Evolutionary conservation across 2,329 filamentous ascomycete genomes (phyloP).

Genomic region (Penicillium polonicum): DNA sequence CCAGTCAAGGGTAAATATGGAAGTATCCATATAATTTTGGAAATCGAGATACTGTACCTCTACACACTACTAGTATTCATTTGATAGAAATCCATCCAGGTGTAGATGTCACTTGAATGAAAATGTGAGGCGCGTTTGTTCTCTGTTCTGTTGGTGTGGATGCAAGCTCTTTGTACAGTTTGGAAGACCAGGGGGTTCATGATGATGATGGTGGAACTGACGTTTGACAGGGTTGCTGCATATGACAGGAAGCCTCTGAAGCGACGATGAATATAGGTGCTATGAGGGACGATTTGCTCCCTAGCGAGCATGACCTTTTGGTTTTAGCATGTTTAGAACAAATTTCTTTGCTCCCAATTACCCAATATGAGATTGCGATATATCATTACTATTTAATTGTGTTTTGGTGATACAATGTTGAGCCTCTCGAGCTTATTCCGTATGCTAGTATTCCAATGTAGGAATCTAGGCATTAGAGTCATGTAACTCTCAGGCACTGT

Average conservation of each 20-base stretch:
- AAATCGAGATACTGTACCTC: no score
- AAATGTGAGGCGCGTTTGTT: no score
- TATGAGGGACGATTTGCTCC: no score
- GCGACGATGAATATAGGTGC: not conserved
- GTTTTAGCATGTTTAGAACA: not conserved
- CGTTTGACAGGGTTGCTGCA: not conserved
- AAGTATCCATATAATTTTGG: no score
- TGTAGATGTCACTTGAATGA: no score
- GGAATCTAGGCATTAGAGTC: not conserved
- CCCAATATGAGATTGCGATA: not conserved
- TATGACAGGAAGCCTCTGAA: conserved; percentile 7
- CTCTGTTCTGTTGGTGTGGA: no score
- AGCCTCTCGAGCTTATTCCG: not conserved
- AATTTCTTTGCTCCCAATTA: not conserved
- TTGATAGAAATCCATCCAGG: no score
- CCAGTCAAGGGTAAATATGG: no score
- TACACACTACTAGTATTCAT: no score
- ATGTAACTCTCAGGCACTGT: not conserved
- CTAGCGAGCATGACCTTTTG: not conserved
- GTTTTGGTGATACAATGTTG: not conserved
- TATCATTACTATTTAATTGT: not conserved
- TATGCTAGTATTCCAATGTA: not conserved
- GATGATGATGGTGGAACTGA: no score
- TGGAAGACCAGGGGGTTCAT: no score
- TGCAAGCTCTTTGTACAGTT: no score